These are phyloP conservation scores for Boletus insuetus DNA, from an alignment of 768 basidiomycete genomes.

Conservation along the genomic window DNA sequence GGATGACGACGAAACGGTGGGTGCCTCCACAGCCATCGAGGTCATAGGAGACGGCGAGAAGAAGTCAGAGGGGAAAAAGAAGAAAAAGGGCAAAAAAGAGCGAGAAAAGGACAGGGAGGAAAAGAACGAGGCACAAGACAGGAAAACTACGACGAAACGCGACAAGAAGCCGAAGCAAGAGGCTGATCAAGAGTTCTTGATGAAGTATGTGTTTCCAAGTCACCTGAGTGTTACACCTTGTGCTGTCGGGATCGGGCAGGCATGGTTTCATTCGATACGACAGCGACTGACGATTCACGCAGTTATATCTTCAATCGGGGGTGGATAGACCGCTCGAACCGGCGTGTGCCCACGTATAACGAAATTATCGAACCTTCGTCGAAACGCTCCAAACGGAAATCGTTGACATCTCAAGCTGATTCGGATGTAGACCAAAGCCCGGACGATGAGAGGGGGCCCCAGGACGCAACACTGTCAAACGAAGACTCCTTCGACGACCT, in stretches of 20 bases:
- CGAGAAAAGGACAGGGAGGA: conserved; percentile 32
- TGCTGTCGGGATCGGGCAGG: neutral
- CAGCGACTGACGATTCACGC: conserved; percentile 1
- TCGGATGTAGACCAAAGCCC: no score
- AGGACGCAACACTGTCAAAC: no score
- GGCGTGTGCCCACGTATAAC: conserved; percentile 79
- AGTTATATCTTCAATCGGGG: conserved; percentile 98
- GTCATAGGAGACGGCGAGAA: conserved; percentile 25
- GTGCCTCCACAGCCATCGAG: conserved; percentile 23
- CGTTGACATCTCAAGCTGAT: no score
- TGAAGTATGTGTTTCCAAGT: conserved; percentile 60
- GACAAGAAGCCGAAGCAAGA: conserved; percentile 48
- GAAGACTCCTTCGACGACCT: conserved; percentile 89
- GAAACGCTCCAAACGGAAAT: no score
- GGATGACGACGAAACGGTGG: conserved; percentile 22
- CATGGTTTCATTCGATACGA: neutral
- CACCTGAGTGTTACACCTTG: neutral
- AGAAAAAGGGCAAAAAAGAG: no score
- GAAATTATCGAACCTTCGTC: conserved; percentile 66
- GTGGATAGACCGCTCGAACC: conserved; percentile 83
- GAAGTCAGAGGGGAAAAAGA: conserved; percentile 29
- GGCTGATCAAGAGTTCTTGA: conserved; percentile 81
- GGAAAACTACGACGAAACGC: no score
- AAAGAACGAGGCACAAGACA: conserved; percentile 17
- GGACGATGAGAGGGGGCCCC: no score